phyloP scores from a whole-genome alignment of 768 basidiomycete genomes.

The Phanerochaete sordida region DNA sequence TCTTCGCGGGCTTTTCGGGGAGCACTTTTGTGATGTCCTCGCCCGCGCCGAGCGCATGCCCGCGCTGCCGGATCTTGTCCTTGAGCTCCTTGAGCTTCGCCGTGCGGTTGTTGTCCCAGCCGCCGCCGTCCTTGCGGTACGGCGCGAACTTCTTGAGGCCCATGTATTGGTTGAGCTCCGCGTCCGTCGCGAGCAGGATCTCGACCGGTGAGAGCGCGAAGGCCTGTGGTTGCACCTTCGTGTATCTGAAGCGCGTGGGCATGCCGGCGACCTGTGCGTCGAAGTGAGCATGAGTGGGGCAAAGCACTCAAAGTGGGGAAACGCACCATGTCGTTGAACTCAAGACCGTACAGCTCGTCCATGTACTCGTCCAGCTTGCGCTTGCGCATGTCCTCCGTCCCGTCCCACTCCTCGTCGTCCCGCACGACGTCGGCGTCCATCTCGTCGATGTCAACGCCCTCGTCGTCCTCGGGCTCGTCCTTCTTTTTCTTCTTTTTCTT shows the following conservation, averaged over 20 bases:
- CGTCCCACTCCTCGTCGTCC: conserved; percentile 73
- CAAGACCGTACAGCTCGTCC: conserved; percentile 86
- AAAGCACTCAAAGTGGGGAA: neutral
- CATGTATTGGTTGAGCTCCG: conserved; percentile 90
- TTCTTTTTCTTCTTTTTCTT: conserved; percentile 54
- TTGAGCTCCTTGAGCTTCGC: conserved; percentile 75
- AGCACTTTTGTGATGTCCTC: conserved; percentile 17
- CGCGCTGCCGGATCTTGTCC: conserved; percentile 48
- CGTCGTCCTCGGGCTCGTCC: conserved; percentile 39
- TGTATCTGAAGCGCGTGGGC: conserved; percentile 92
- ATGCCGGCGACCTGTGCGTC: conserved; percentile 72
- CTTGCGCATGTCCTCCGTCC: conserved; percentile 90
- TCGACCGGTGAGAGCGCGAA: conserved; percentile 80
- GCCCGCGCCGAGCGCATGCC: conserved; percentile 16
- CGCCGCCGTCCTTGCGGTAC: conserved; percentile 59
- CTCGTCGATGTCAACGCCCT: conserved; percentile 41
- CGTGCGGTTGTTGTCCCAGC: conserved; percentile 61
- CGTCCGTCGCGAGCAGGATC: conserved; percentile 87
- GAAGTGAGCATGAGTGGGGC: neutral
- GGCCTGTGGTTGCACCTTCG: conserved; percentile 54
- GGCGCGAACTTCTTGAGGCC: conserved; percentile 89
- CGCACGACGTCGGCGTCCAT: conserved; percentile 60
- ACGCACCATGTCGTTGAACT: conserved; percentile 93
- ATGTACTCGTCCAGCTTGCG: conserved; percentile 81
- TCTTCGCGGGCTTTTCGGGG: conserved; percentile 41